Evolutionary conservation across 2,329 filamentous ascomycete species (phyloP), one percentile per base, ranked within the genome.

Genomic region (Curvularia sp.): DNA sequence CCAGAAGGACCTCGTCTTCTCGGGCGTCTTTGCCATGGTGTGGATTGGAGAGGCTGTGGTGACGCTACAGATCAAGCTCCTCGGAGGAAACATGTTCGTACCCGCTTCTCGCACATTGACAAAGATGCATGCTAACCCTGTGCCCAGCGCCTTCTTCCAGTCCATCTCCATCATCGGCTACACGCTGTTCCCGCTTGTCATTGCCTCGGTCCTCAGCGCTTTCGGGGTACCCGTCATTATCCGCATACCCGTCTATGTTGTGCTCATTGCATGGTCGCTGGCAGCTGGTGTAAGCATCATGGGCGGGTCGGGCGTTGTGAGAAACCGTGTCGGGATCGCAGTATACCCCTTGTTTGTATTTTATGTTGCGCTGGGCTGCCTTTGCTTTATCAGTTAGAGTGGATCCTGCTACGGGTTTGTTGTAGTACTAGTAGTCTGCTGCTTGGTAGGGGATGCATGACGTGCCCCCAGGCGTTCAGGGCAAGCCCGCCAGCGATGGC

Each of bases 141-240:
- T 31, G 15, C 18, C 15, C 75, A 98, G 94, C 72, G 97, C 95
- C 18, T 99, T 99, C 78, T 95, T 96, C 73, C 95, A 99, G 79
- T 96, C 93, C 57, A 87, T 99, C 67, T 98, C 93, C 78, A 96
- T 99, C 70, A 99, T 99, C 75, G 95, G 95, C 46, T 99, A 99
- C 79, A 99, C 95, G 1, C 86, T 99, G 55, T 99, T 99, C 80
- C 95, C 95, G 1, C 86, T 99, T 53, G 95, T 98, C 69, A 91
- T 99, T 67, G 96, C 96, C 7, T 88, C 94, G 1, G 81, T 97
- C 51, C 86, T 99, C 64, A 97, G 93, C 55, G 94, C 94, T 0
- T 75, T 99, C 31, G 84, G 87, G 50, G 84, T 98, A 7, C 89
- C 88, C 42, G 89, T 87, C 68, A 90, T 98, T 64, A 87, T 90